These are phyloP conservation scores for Pichia sp. DNA, from an alignment of 1,139 yeast species.

Conservation along the genomic window DNA sequence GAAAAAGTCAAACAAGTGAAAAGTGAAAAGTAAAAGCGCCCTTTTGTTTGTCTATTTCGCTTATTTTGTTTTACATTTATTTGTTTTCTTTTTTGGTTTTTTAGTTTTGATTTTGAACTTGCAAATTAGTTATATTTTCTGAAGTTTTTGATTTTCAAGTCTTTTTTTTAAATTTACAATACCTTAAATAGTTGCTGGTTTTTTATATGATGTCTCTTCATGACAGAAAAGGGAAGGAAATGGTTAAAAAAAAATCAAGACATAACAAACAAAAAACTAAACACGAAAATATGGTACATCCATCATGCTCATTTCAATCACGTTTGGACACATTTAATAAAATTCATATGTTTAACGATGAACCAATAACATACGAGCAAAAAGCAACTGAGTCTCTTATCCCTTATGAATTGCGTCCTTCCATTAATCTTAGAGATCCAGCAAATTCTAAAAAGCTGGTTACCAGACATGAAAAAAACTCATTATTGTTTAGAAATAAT, in stretches of 20 bases:
- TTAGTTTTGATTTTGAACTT: too few relatives aligned
- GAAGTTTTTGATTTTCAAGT: too few relatives aligned
- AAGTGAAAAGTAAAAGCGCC: too few relatives aligned
- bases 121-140: too few relatives aligned
- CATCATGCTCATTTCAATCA: slow-evolving; percentile 7
- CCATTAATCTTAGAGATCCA: background rate
- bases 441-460: background rate
- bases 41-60: too few relatives aligned
- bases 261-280: background rate
- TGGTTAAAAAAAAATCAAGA: background rate
- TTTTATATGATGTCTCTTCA: too few relatives aligned
- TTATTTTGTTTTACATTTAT: too few relatives aligned
- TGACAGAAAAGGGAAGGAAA: background rate
- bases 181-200: too few relatives aligned
- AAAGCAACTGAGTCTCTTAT: slow-evolving; percentile 3
- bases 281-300: background rate
- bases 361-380: slow-evolving; percentile 10
- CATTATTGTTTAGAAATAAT: too few relatives aligned
- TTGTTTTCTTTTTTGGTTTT: too few relatives aligned
- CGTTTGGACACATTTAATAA: slow-evolving; percentile 7
- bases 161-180: too few relatives aligned
- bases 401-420: slow-evolving; percentile 3
- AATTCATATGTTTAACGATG: slow-evolving; percentile 7
- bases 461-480: background rate
- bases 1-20: too few relatives aligned